Percentiles rank a stretch among this genome's conserved stretches.
Evolutionary conservation across 2,329 filamentous ascomycete species (phyloP).

Genomic region (Xylariales sp.): DNA sequence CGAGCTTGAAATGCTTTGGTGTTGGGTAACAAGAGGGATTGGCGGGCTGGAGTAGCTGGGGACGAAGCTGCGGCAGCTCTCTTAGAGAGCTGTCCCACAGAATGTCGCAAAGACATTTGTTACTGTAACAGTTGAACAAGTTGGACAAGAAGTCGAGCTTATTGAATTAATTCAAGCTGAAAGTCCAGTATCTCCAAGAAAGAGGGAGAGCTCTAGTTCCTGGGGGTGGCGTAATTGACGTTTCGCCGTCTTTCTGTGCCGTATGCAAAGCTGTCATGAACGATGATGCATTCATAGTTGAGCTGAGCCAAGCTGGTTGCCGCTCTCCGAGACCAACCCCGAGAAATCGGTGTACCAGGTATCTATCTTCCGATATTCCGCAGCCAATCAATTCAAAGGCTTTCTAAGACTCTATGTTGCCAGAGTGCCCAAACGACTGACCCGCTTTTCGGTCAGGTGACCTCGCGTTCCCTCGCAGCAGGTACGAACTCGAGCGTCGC

Average conservation of each 20-base stretch:
- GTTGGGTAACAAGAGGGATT: constrained; percentile 14
- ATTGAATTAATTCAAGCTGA: no score
- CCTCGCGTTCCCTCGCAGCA: constrained; percentile 2
- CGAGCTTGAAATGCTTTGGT: constrained; percentile 33
- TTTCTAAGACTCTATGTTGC: no score
- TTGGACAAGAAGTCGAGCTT: no score
- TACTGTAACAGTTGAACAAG: not conserved
- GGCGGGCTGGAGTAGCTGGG: constrained; percentile 21
- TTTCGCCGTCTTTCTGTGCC: not conserved
- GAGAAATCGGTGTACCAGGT: no score
- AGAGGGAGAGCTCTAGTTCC: no score
- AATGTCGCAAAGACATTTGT: constrained; percentile 37
- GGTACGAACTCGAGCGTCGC: not conserved
- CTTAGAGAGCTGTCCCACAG: constrained; percentile 32
- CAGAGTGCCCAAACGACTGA: no score
- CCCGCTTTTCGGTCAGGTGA: no score
- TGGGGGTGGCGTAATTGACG: not conserved
- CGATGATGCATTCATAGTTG: not conserved
- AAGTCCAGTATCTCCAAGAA: no score
- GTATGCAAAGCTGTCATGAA: not conserved
- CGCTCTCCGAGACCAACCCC: no score
- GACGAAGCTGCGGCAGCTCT: constrained; percentile 20
- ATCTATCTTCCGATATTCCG: no score
- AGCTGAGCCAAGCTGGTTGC: not conserved
- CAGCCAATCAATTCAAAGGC: no score